These are phyloP conservation scores for Mitragyna speciosa DNA, from an alignment of 257 asterid species.

Conservation along the genomic window DNA sequence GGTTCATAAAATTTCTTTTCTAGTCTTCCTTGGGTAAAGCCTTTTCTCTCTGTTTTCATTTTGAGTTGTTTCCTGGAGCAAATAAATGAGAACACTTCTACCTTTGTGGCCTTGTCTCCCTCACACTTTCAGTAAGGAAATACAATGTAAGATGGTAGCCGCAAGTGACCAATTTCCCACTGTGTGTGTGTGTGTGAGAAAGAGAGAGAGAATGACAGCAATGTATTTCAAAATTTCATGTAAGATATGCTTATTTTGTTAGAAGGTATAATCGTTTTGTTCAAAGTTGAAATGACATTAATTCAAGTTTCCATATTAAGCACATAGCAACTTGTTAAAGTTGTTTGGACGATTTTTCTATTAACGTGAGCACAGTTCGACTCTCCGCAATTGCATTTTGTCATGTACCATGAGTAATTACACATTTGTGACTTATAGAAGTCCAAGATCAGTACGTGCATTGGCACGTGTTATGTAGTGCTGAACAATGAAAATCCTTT, in stretches of 20 bases:
- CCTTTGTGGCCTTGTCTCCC: background rate
- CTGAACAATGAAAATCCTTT: background rate
- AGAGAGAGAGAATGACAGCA: background rate
- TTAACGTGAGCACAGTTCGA: background rate
- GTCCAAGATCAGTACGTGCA: background rate
- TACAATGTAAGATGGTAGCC: background rate
- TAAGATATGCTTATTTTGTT: background rate
- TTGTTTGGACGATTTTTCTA: background rate
- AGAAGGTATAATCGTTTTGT: background rate
- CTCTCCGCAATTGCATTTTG: background rate
- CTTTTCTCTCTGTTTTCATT: background rate
- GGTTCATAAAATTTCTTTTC: background rate
- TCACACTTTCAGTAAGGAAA: background rate
- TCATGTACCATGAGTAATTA: background rate
- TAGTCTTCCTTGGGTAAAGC: background rate
- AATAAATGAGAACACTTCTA: background rate
- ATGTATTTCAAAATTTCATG: background rate
- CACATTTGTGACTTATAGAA: background rate
- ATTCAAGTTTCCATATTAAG: background rate
- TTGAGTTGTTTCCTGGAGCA: background rate
- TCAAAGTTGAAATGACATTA: background rate
- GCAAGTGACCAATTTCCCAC: background rate
- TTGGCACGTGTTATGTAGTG: background rate
- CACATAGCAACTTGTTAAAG: background rate
- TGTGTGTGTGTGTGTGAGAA: background rate